phyloP scores from a whole-genome alignment of 2,329 filamentous ascomycete genomes.

The Neoascochyta sp. region DNA sequence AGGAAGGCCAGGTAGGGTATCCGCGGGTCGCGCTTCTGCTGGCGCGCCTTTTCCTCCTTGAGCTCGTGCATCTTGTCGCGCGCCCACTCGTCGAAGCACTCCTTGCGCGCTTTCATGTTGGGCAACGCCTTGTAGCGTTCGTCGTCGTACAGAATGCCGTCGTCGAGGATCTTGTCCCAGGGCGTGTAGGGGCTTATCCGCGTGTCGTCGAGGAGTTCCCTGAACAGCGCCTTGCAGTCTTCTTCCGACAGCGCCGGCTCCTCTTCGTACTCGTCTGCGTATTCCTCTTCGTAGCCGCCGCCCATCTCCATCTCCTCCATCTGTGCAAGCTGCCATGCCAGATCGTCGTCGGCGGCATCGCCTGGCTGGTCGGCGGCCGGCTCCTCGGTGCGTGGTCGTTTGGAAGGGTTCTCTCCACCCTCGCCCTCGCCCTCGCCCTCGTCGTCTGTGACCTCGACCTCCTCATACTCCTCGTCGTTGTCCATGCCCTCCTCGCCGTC shows the following conservation, averaged over 20 bases:
- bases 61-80: slow-evolving; percentile 69
- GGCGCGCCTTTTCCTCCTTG: slow-evolving; percentile 67
- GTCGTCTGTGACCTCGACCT: slow-evolving; percentile 67
- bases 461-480: slow-evolving; percentile 72
- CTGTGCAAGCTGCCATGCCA: slow-evolving; percentile 82
- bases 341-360: slow-evolving; percentile 92
- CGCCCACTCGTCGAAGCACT: slow-evolving; percentile 82
- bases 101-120: slow-evolving; percentile 76
- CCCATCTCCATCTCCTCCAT: slow-evolving; percentile 85
- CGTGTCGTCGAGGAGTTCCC: slow-evolving; percentile 79
- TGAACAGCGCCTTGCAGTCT: slow-evolving; percentile 75
- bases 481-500: slow-evolving; percentile 43
- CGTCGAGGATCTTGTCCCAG: slow-evolving; percentile 86
- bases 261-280: slow-evolving; percentile 61
- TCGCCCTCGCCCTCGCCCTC: slow-evolving; percentile 41
- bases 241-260: slow-evolving; percentile 68
- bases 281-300: slow-evolving; percentile 61
- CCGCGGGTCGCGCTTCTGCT: slow-evolving; percentile 77
- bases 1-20: slow-evolving; percentile 81
- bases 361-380: slow-evolving; percentile 49
- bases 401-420: slow-evolving; percentile 46
- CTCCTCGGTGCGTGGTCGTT: slow-evolving; percentile 48
- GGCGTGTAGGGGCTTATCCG: slow-evolving; percentile 81
- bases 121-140: slow-evolving; percentile 77
- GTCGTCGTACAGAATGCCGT: slow-evolving; percentile 78